Conservation (phyloP, 768 basidiomycete species). For the Kwoniella sp. region DNA sequence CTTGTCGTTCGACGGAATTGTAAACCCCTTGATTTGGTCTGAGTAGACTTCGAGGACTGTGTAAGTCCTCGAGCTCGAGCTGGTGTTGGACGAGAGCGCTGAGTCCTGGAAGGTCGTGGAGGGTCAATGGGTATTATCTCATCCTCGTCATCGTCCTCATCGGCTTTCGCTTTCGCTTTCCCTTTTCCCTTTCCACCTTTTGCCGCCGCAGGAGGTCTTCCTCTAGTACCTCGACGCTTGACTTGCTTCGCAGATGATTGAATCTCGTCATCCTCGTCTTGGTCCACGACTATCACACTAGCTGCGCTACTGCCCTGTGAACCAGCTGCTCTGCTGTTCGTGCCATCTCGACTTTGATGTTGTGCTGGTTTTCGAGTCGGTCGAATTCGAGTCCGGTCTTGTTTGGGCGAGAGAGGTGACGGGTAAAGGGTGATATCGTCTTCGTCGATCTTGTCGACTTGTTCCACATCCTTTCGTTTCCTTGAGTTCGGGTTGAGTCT, state of each 20-base stretch:
- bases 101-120: neutral
- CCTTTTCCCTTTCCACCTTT: constrained; percentile 7
- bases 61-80: neutral
- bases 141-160: constrained; percentile 12
- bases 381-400: too few relatives aligned
- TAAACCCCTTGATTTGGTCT: neutral
- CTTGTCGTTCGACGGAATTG: constrained; percentile 8
- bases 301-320: too few relatives aligned
- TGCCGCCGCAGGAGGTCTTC: neutral
- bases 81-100: neutral
- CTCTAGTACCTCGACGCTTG: neutral
- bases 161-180: constrained; percentile 1
- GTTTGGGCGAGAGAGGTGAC: constrained; percentile 9
- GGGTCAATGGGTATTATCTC: constrained; percentile 15
- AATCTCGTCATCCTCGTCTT: too few relatives aligned
- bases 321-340: too few relatives aligned
- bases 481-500: constrained; percentile 2
- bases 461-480: constrained; percentile 4
- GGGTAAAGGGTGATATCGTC: constrained; percentile 18
- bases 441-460: constrained; percentile 15
- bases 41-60: neutral
- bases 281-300: too few relatives aligned
- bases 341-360: too few relatives aligned
- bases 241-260: too few relatives aligned
- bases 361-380: too few relatives aligned